Evolutionary conservation across 192 early-diverging fungal species (phyloP).

Genomic region (Coemansia aciculifera): DNA sequence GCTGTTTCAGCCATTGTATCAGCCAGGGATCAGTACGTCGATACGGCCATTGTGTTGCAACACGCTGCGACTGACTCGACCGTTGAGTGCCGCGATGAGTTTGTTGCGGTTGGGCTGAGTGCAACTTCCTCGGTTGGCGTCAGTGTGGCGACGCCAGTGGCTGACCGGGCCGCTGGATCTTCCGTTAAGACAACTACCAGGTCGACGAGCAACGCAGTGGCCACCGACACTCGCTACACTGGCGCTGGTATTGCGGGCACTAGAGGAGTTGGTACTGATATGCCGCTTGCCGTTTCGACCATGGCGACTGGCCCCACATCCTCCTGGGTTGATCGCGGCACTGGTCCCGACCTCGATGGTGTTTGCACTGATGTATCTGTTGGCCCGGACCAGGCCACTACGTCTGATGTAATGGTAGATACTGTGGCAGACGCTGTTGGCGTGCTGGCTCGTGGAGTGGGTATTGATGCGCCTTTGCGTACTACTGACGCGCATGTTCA

Average conservation of each 20-base stretch:
- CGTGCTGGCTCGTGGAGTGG: not conserved
- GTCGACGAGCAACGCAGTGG: slow-evolving; percentile 14
- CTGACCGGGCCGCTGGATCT: slow-evolving; percentile 10
- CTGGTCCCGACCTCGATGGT: not conserved
- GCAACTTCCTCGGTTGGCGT: slow-evolving; percentile 8
- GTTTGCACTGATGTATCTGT: slow-evolving; percentile 1
- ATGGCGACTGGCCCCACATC: slow-evolving; percentile 3
- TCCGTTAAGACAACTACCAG: slow-evolving; percentile 5
- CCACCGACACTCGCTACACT: slow-evolving; percentile 4
- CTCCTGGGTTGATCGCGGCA: not conserved
- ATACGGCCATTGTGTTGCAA: not conserved
- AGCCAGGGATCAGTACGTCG: not conserved
- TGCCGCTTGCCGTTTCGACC: not conserved
- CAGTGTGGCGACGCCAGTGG: not conserved
- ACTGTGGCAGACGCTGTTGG: not conserved
- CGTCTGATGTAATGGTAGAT: not conserved
- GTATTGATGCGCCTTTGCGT: not conserved
- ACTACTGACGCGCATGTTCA: not conserved
- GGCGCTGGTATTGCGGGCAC: slow-evolving; percentile 7
- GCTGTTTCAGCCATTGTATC: slow-evolving; percentile 6
- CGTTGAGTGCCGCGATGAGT: not conserved
- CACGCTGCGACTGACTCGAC: not conserved
- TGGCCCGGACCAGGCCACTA: not conserved
- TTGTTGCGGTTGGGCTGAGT: not conserved
- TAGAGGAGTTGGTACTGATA: slow-evolving; percentile 13